Conservation (phyloP, 305 asterid genomes). For the Euphrasia arctica region DNA sequence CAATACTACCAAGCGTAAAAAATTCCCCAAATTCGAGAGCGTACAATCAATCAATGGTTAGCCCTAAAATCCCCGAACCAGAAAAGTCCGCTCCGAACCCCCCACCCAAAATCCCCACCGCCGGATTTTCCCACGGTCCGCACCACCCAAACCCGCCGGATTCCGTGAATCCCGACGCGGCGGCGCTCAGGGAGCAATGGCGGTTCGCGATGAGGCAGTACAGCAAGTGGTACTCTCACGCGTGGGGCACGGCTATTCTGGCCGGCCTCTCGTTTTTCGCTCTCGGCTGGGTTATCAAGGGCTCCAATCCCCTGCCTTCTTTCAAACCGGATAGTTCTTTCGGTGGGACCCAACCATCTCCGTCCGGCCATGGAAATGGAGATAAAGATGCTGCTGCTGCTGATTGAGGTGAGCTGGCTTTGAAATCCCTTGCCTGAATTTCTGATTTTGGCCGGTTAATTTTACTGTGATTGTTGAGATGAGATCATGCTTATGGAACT, state of each 20-base stretch:
- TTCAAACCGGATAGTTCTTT: constrained; percentile 26
- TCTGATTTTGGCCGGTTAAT: not conserved
- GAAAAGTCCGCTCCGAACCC: constrained; percentile 31
- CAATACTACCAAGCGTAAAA: not conserved
- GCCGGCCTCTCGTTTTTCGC: constrained; percentile 91
- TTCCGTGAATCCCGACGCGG: constrained; percentile 60
- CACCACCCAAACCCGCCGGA: constrained; percentile 65
- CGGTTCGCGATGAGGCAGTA: constrained; percentile 70
- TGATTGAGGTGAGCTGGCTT: constrained; percentile 24
- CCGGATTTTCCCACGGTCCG: constrained; percentile 21
- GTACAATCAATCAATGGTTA: constrained; percentile 32
- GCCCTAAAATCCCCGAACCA: constrained; percentile 33
- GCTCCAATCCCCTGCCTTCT: constrained; percentile 78
- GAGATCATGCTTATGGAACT: not conserved
- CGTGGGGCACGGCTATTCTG: constrained; percentile 95
- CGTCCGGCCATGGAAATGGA: constrained; percentile 18
- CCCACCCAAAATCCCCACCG: constrained; percentile 29
- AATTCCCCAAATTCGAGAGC: constrained; percentile 1
- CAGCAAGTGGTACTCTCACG: constrained; percentile 88
- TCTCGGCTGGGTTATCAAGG: constrained; percentile 85
- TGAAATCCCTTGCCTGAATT: constrained; percentile 1
- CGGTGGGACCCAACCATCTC: constrained; percentile 14
- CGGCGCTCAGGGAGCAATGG: constrained; percentile 89
- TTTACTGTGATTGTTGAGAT: constrained; percentile 10
- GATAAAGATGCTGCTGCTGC: constrained; percentile 16